phyloP scores from a whole-genome alignment of 768 basidiomycete species.

The Sporobolomyces roseus region DNA sequence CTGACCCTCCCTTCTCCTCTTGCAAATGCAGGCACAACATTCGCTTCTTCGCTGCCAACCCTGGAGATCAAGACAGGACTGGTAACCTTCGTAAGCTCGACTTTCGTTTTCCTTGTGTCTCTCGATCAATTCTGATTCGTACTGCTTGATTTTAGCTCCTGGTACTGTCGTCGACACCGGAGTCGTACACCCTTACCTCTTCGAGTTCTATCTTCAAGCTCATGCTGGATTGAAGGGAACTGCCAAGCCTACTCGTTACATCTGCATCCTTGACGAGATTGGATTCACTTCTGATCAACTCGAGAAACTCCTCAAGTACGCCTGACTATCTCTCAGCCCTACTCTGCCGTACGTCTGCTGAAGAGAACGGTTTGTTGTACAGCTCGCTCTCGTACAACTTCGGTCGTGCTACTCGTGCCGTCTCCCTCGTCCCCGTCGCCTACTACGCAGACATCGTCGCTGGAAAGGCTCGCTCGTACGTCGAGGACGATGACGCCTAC shows the following conservation, averaged over 20 bases:
- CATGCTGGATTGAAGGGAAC: constrained; percentile 42
- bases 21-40: constrained; percentile 38
- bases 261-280: constrained; percentile 41
- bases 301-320: constrained; percentile 32
- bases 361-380: neutral
- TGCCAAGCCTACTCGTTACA: constrained; percentile 41
- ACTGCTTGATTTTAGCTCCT: constrained; percentile 5
- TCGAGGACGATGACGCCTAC: constrained; percentile 29
- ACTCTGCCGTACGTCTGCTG: neutral
- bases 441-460: constrained; percentile 38
- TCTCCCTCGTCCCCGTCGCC: constrained; percentile 39
- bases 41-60: constrained; percentile 26
- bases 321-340: neutral
- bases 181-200: constrained; percentile 24
- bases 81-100: constrained; percentile 27
- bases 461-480: constrained; percentile 34
- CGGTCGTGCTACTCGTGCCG: constrained; percentile 42
- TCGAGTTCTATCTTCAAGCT: constrained; percentile 28
- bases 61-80: constrained; percentile 29
- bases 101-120: neutral
- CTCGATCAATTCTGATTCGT: too few relatives aligned
- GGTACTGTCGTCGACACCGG: constrained; percentile 32
- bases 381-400: constrained; percentile 43
- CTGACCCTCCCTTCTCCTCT: neutral
- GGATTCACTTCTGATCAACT: constrained; percentile 34